phyloP scores from a whole-genome alignment of 805 yeast species.

The Novakomyces olei region DNA sequence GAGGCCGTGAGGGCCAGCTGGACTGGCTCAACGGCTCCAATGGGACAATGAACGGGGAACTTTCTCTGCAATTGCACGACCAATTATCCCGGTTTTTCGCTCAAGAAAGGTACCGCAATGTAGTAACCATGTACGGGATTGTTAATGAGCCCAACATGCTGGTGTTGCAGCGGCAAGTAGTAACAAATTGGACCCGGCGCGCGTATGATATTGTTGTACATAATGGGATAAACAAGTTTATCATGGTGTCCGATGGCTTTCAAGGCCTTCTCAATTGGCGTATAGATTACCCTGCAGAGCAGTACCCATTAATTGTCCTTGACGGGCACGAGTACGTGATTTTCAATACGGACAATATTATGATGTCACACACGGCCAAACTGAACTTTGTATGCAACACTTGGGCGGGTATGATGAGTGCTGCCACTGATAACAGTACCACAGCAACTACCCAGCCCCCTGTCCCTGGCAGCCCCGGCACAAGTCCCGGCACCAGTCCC shows the following conservation, averaged over 20 bases:
- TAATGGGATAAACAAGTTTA: slow-evolving; percentile 26
- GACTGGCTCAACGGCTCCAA: slow-evolving; percentile 24
- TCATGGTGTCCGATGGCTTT: slow-evolving; percentile 63
- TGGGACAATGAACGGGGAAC: slow-evolving; percentile 19
- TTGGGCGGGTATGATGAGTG: slow-evolving; percentile 24
- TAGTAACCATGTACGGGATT: slow-evolving; percentile 57
- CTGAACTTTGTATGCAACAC: slow-evolving; percentile 18
- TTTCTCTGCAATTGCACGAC: slow-evolving; percentile 31
- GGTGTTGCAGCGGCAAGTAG: slow-evolving; percentile 33
- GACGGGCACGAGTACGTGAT: slow-evolving; percentile 82
- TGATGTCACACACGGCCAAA: slow-evolving; percentile 15
- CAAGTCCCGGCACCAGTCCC: too few relatives aligned
- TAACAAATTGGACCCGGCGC: slow-evolving; percentile 30
- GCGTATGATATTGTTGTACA: slow-evolving; percentile 35
- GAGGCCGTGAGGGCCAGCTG: slow-evolving; percentile 35
- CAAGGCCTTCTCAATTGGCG: slow-evolving; percentile 40
- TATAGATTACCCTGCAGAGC: slow-evolving; percentile 22
- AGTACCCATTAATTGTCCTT: slow-evolving; percentile 41
- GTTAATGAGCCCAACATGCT: slow-evolving; percentile 47
- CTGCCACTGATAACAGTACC: slow-evolving; percentile 17
- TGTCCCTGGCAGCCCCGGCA: too few relatives aligned
- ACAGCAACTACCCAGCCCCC: too few relatives aligned
- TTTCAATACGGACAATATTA: slow-evolving; percentile 20
- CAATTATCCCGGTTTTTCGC: slow-evolving; percentile 43
- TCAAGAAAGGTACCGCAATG: slow-evolving; percentile 33